Conservation (phyloP, 139 green algal species). For the Tetraselmis chui region DNA sequence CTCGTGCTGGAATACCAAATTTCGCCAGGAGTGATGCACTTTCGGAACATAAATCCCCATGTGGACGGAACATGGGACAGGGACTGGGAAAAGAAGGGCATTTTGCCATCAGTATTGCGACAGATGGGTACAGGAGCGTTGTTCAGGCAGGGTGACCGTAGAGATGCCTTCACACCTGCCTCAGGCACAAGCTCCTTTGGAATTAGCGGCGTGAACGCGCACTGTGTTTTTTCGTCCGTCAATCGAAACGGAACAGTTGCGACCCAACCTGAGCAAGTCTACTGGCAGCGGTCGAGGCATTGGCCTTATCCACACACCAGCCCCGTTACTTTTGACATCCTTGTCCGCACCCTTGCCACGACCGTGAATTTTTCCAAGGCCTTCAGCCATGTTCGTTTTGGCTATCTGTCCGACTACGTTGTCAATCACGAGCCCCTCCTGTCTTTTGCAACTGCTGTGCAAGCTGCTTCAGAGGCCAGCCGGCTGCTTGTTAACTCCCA, state of each 20-base stretch:
- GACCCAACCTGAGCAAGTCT: background rate
- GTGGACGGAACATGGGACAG: constrained; percentile 1
- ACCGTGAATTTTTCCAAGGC: background rate
- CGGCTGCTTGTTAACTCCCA: background rate
- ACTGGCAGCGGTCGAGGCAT: background rate
- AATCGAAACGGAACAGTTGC: background rate
- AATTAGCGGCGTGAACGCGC: constrained; percentile 43
- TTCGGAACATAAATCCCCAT: constrained; percentile 12
- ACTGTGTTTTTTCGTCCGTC: constrained; percentile 18
- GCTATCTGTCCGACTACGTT: background rate
- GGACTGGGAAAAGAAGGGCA: background rate
- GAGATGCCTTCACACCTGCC: background rate
- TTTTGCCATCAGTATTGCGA: background rate
- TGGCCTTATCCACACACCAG: background rate
- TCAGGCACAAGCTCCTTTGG: constrained; percentile 39
- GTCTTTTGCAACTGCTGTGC: background rate
- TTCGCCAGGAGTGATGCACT: background rate
- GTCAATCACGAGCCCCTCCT: background rate
- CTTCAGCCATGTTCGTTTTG: background rate
- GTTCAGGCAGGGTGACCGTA: background rate
- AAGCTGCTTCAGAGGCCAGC: background rate
- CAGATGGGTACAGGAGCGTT: background rate
- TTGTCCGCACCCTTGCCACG: background rate
- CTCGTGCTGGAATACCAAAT: background rate
- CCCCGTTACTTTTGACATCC: background rate